Conservation (phyloP, 2,329 filamentous ascomycete species). For the Rachicladosporium sp. region DNA sequence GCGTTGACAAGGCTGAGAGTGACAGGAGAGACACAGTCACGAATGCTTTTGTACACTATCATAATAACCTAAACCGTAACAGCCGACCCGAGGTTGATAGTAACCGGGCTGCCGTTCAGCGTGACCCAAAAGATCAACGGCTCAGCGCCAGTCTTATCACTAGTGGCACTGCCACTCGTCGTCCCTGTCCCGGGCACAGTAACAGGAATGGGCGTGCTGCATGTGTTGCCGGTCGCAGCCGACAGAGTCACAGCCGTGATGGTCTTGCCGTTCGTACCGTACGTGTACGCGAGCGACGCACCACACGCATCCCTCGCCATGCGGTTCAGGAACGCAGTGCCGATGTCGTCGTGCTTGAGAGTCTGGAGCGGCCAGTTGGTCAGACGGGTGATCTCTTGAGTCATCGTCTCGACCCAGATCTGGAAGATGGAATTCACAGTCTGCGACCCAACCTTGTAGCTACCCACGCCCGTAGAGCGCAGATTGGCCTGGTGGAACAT, state of each 20-base stretch:
- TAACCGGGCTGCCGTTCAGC: constrained; percentile 24
- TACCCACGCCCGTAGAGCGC: constrained; percentile 36
- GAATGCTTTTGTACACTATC: no score
- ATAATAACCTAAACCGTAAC: constrained; percentile 7
- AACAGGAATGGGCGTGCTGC: constrained; percentile 40
- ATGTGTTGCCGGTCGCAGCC: constrained; percentile 35
- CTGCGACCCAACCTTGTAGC: constrained; percentile 38
- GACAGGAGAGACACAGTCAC: no score
- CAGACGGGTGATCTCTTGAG: constrained; percentile 42
- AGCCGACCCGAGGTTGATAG: constrained; percentile 19
- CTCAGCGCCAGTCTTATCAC: constrained; percentile 41
- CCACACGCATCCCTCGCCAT: constrained; percentile 40
- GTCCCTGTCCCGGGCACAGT: constrained; percentile 38
- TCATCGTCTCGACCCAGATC: constrained; percentile 44
- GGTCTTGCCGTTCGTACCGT: constrained; percentile 28
- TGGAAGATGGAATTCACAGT: constrained; percentile 41
- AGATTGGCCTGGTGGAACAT: constrained; percentile 56
- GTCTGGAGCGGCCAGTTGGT: constrained; percentile 43
- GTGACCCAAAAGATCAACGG: constrained; percentile 29
- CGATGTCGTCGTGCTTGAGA: constrained; percentile 45
- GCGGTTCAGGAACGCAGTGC: constrained; percentile 39
- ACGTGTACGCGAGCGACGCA: constrained; percentile 37
- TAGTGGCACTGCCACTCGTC: constrained; percentile 19
- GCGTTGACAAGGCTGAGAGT: no score
- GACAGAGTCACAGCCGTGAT: constrained; percentile 42